phyloP scores from a whole-genome alignment of 441 rosid genomes.

The Adansonia grandidieri region DNA sequence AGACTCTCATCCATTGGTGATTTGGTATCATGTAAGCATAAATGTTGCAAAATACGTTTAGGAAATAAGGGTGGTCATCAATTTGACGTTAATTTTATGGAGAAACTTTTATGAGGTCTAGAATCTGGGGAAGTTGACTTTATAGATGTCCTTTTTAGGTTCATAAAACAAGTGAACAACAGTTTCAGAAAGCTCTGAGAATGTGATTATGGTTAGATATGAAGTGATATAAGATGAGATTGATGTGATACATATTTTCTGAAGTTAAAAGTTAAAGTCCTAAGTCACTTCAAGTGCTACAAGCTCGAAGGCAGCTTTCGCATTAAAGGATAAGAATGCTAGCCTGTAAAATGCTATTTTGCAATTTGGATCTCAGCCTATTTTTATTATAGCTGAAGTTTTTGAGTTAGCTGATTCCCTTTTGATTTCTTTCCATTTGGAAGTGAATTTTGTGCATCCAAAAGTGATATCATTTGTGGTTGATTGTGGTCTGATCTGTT shows the following conservation, averaged over 20 bases:
- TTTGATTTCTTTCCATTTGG: neutral
- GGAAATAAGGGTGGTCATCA: neutral
- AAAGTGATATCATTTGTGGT: too few relatives aligned
- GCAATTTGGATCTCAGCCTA: neutral
- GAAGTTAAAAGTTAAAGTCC: neutral
- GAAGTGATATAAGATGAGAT: neutral
- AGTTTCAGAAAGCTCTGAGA: neutral
- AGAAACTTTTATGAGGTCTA: neutral
- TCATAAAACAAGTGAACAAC: neutral
- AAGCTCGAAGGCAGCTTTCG: neutral
- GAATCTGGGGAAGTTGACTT: neutral
- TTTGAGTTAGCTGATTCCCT: neutral
- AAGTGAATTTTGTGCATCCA: neutral
- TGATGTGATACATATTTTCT: neutral
- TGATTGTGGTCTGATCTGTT: neutral
- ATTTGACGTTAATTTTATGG: neutral
- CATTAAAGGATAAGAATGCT: neutral
- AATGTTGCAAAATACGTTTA: neutral
- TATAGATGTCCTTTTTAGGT: neutral
- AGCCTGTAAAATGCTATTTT: neutral
- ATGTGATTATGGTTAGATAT: neutral
- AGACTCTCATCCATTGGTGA: constrained; percentile 10
- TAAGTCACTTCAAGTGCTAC: neutral
- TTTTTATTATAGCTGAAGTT: neutral
- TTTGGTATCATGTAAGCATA: neutral